Evolutionary conservation across 1,284 basidiomycete genomes (phyloP), one percentile per base, ranked within the genome.

Genomic region (Ustilago trichophora): DNA sequence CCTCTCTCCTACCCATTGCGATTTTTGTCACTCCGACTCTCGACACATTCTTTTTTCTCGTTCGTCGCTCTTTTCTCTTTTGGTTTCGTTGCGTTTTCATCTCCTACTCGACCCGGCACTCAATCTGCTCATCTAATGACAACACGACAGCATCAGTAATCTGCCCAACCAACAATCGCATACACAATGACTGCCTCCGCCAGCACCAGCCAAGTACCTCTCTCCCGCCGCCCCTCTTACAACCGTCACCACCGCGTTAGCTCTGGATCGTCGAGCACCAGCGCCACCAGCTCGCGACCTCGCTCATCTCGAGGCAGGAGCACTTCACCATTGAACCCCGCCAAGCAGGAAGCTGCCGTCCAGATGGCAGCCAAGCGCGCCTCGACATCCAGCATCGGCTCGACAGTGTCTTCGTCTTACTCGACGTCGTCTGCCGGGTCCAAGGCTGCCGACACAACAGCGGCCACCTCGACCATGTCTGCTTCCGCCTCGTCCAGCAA

Each of bases 311-410:
- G 68, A 7, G 54, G 62, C 18, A 45, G 44, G 19, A 58, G 63
- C 51, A 60, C 54, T 4, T 71, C 68, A 18, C 68, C 68, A 5
- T 34, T 71, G 15, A 50, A 65, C 34, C 57, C 47, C 1, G 40
- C 48, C 10, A 64, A 70, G 50, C 56, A 70, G 37, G 60, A 70
- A 29, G 56, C 55, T 36, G 59, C 66, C 2, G 49, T 69, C 5
- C 66, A 63, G 40, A 56, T 59, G 55, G 66, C 66, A 1, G 66
- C 66, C 12, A 63, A 63, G 52, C 54, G 59, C 18, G 66, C 66
- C 8, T 64, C 66, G 35, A 47, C 52, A 37, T 60, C 67, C 16
- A 55, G 52, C 38, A 15, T 35, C 33, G 45, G 53, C 33, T 67
- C 57, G 24, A 54, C 57, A n/a, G 34, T 38, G 12, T 57, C 60